Percentiles rank a stretch among this genome's conserved stretches.
Conservation (phyloP, 305 asterid species). For the Caryopteris hybrid region DNA sequence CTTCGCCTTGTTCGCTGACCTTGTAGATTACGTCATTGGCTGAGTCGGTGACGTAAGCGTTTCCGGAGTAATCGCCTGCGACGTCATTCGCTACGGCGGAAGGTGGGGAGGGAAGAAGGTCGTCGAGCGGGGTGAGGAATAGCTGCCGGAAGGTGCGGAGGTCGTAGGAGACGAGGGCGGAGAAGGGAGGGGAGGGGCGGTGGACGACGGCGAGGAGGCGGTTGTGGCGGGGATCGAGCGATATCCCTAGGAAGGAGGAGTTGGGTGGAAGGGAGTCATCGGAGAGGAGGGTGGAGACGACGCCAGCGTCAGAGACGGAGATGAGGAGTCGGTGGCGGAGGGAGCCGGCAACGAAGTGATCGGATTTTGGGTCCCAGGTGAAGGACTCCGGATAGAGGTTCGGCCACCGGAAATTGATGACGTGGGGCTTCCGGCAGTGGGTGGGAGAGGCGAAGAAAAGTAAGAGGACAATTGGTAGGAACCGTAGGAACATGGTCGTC, state of each 20-base stretch:
- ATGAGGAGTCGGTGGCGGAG: slow-evolving; percentile 45
- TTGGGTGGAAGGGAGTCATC: slow-evolving; percentile 47
- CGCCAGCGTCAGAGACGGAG: slow-evolving; percentile 86
- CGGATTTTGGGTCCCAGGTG: slow-evolving; percentile 68
- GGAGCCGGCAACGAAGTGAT: slow-evolving; percentile 81
- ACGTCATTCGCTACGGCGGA: slow-evolving; percentile 49
- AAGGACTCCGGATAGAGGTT: slow-evolving; percentile 73
- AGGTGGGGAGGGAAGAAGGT: slow-evolving; percentile 24
- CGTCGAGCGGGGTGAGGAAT: slow-evolving; percentile 46
- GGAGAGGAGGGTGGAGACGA: slow-evolving; percentile 50
- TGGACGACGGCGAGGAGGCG: slow-evolving; percentile 77
- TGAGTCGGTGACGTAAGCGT: slow-evolving; percentile 76
- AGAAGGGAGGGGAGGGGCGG: slow-evolving; percentile 39
- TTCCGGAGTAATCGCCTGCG: slow-evolving; percentile 60
- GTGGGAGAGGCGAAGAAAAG: slow-evolving; percentile 15
- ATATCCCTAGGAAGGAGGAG: slow-evolving; percentile 52
- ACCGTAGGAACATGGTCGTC: slow-evolving; percentile 21
- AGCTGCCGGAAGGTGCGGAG: slow-evolving; percentile 40
- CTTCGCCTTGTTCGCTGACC: slow-evolving; percentile 51
- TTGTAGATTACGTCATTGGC: slow-evolving; percentile 59
- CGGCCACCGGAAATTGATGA: slow-evolving; percentile 61
- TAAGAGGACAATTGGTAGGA: slow-evolving; percentile 16
- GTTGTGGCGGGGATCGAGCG: slow-evolving; percentile 52
- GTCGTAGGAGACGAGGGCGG: slow-evolving; percentile 65
- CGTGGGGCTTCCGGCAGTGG: slow-evolving; percentile 40